Base-by-base conservation (phyloP, 768 basidiomycete genomes). In the Hirschioporus abietinus region DNA sequence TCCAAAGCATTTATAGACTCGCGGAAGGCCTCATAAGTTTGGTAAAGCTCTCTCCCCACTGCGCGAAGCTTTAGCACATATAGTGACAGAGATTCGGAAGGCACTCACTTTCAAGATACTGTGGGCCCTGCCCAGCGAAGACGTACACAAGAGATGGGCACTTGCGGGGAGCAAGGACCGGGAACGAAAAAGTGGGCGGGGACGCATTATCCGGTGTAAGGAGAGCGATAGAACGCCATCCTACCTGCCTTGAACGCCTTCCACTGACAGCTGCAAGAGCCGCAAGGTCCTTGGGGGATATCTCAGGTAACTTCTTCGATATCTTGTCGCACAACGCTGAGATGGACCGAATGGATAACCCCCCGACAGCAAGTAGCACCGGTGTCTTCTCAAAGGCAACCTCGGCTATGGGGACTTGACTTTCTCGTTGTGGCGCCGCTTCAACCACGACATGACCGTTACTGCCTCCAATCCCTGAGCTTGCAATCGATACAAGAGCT, bases 71-170 rank as follows among this genome's bases (percentile, higher is more conserved):
- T 36, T 36, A n/a, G 27, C 1, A 20, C 35, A 4, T 24, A 34
- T 0, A 2, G 7, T 61, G 8, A 27, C 58, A 24, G 4, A 58
- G 57, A 18, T 60, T 52, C 7, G n/a, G 1, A 20, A 9, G 10
- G 23, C 3, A 76, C 79, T 66, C 66, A 80, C 79, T 79, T 24
- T 74, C n/a, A 57, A 75, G 68, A 64, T 81, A 76, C 63, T 81
- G 80, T 3, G 78, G 76, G 9, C 80, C 80, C 66, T 81, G 80
- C 7, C 80, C 80, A 10, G 76, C 74, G 70, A 81, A 78, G 9
- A 79, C 73, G 64, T 77, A 82, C 15, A 76, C 76, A 34, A 84
- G 64, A 0, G 77, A 73, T 10, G 75, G 72, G 5, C 69, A 64
- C 9, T 64, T 65, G 7, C 74, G 71, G 1, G 78, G 70, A 20